These are phyloP conservation scores for Colletotrichum camelliae DNA, from an alignment of 2,329 filamentous ascomycete genomes.

Conservation along the genomic window DNA sequence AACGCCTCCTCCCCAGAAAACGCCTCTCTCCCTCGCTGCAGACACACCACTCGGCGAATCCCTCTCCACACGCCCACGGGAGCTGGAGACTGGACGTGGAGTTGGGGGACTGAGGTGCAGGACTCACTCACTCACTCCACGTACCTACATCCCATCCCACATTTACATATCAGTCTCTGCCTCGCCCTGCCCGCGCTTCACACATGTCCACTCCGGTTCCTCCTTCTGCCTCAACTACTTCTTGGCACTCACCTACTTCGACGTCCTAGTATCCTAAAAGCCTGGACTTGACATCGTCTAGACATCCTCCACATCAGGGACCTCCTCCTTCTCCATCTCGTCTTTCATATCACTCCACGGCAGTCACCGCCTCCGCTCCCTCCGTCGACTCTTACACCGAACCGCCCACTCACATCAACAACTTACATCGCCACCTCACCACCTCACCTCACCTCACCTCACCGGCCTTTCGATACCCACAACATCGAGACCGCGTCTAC, in stretches of 20 bases:
- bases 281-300: not conserved
- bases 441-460: not conserved
- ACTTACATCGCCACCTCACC: not conserved
- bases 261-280: not conserved
- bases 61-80: not conserved
- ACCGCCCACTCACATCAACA: not conserved
- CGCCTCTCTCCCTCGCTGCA: not conserved
- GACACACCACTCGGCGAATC: not conserved
- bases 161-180: constrained; percentile 12
- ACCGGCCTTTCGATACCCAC: not conserved
- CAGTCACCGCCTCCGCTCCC: not conserved
- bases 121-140: not conserved
- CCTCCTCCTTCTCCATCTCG: not conserved
- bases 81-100: not conserved
- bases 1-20: not conserved
- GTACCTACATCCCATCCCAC: not conserved
- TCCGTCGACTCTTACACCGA: not conserved
- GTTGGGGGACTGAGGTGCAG: not conserved
- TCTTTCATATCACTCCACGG: not conserved
- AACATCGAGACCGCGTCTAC: not conserved
- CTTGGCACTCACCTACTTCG: constrained; percentile 7
- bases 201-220: not conserved
- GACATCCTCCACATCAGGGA: not conserved
- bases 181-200: constrained; percentile 7
- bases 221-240: not conserved